Evolutionary conservation across 345 rosid genomes (phyloP), one percentile per base, ranked within the genome.

Genomic region (Brassica carinata): DNA sequence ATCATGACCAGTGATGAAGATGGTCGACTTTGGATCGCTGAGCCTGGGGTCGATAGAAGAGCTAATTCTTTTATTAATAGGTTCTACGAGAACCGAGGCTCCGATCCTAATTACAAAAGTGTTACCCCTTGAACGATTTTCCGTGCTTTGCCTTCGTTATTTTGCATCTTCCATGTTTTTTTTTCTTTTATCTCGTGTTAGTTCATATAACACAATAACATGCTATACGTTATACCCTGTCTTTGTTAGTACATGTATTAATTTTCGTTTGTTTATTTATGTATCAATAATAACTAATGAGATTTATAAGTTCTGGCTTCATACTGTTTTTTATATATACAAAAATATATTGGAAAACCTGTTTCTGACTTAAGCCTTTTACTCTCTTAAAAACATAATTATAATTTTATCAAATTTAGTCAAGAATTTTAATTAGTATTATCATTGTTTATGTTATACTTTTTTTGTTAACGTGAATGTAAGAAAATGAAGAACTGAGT

Each of bases 1-100:
- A 85, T 80, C 48, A 80, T 86, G 75, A 85, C 80, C 0, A 88
- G 96, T 31, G 96, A 91, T 34, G 96, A 90, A 85, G 94, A 93
- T 77, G 85, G 93, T 59, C 76, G 90, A 67, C 84, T 87, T 27
- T 86, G 93, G 89, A 89, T 83, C 1, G 97, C 90, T n/a, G 96
- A 91, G 64, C 97, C 98, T 5, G 93, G 93, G 19, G 88, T 90
- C 14, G 93, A 93, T 69, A 83, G 93, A 51, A 83, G 73, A 83
- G 98, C 98, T 15, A 77, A 90, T n/a, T 90, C 84, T 38, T 93
- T 86, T 83, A 93, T 93, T 19, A 83, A 86, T 73, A 83, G 84
- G 79, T 91, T 93, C 81, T 82, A 89, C 2, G 89, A 86, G 61
- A 84, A 73, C 53, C 90, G 88, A 34, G 89, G 86, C 68, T 76